Percentiles rank a stretch among this genome's conserved stretches.
phyloP scores from a whole-genome alignment of 1,284 basidiomycete species.

The Fistulina hepatica region DNA sequence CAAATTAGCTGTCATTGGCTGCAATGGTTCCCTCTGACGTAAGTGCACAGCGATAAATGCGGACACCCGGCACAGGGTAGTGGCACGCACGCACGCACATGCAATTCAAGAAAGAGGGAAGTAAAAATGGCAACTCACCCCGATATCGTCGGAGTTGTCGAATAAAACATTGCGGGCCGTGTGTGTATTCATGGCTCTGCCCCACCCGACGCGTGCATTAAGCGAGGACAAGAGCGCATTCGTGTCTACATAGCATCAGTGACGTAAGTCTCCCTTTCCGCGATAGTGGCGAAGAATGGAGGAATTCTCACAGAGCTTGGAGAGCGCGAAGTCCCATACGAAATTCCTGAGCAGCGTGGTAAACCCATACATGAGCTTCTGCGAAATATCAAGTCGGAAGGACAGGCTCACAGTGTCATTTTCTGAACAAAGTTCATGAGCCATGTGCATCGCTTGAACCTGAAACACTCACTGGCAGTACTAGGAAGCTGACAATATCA shows the following conservation, averaged over 20 bases:
- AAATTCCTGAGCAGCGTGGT: conserved; percentile 29
- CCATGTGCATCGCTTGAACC: not conserved
- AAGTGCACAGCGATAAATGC: too few relatives aligned
- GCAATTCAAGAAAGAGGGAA: too few relatives aligned
- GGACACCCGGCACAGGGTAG: too few relatives aligned
- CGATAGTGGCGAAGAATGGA: too few relatives aligned
- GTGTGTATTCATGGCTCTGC: conserved; percentile 9
- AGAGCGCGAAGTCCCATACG: conserved; percentile 39
- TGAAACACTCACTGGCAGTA: conserved; percentile 17
- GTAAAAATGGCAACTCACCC: too few relatives aligned
- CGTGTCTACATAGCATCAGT: conserved; percentile 23
- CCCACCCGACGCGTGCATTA: conserved; percentile 32
- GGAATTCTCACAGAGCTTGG: conserved; percentile 33
- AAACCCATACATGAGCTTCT: not conserved
- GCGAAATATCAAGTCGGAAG: not conserved
- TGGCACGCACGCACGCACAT: too few relatives aligned
- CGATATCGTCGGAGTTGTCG: not conserved
- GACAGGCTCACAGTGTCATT: conserved; percentile 27
- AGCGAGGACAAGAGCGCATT: conserved; percentile 46
- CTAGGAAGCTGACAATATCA: conserved; percentile 37
- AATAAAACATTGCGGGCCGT: not conserved
- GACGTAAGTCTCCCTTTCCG: too few relatives aligned
- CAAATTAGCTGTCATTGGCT: too few relatives aligned
- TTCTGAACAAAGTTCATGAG: conserved; percentile 17
- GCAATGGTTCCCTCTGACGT: too few relatives aligned